Conservation (phyloP, 2,329 filamentous ascomycete genomes). For the Beauveria medogensis region DNA sequence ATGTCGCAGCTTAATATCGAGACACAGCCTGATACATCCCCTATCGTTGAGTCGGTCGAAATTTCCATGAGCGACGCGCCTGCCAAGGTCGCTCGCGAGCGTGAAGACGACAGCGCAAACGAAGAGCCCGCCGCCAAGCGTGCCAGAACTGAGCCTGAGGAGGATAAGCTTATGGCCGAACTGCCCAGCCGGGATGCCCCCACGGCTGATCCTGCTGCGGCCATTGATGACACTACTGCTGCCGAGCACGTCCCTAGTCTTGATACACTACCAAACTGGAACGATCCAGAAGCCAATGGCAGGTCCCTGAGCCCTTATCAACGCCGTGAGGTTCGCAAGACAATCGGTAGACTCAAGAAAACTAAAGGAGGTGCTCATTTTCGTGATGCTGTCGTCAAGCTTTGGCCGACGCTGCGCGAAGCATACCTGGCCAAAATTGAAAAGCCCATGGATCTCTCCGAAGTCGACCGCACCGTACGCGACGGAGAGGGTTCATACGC, state of each 20-base stretch:
- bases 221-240: constrained; percentile 2
- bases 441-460: constrained; percentile 74
- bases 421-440: constrained; percentile 63
- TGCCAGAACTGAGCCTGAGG: constrained; percentile 59
- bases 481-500: constrained; percentile 51
- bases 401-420: constrained; percentile 68
- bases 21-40: constrained; percentile 22
- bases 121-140: constrained; percentile 70
- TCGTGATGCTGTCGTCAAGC: constrained; percentile 64
- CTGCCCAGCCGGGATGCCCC: not conserved
- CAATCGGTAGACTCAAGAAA: constrained; percentile 72
- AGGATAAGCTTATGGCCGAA: constrained; percentile 23
- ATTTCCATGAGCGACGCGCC: constrained; percentile 48
- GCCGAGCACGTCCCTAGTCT: constrained; percentile 16
- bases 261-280: constrained; percentile 29
- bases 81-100: constrained; percentile 61
- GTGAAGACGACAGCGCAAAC: constrained; percentile 60
- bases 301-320: constrained; percentile 51
- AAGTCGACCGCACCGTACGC: constrained; percentile 75
- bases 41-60: constrained; percentile 28
- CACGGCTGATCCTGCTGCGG: constrained; percentile 17
- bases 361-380: constrained; percentile 74
- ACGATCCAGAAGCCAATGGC: constrained; percentile 34
- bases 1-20: constrained; percentile 33
- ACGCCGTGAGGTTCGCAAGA: constrained; percentile 53